Evolutionary conservation across 495 filamentous ascomycete genomes (phyloP).

Genomic region (Penicillium dipodomyicola): DNA sequence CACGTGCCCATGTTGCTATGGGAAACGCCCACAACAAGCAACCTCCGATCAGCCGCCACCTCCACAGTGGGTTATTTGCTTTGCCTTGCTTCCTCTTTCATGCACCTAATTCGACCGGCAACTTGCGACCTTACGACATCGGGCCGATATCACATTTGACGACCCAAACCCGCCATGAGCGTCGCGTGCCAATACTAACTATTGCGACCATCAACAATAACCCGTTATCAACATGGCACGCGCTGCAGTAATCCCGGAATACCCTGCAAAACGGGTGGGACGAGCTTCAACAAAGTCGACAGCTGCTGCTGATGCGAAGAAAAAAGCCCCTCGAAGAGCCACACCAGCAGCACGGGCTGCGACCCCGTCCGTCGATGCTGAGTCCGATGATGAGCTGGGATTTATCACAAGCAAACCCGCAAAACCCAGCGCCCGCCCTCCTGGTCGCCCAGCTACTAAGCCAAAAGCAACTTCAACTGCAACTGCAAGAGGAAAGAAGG

Average conservation of each 20-base stretch:
- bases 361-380: conserved; percentile 17
- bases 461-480: conserved; percentile 12
- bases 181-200: conserved; percentile 8
- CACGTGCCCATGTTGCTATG: conserved; percentile 11
- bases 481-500: conserved; percentile 21
- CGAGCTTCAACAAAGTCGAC: conserved; percentile 21
- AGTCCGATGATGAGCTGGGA: conserved; percentile 39
- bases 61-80: conserved; percentile 14
- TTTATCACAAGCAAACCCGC: conserved; percentile 27
- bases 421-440: conserved; percentile 19
- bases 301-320: conserved; percentile 18
- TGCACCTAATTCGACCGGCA: conserved; percentile 13
- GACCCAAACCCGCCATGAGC: conserved; percentile 23
- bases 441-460: conserved; percentile 15
- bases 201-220: conserved; percentile 7
- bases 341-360: conserved; percentile 19
- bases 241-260: conserved; percentile 40
- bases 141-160: conserved; percentile 3
- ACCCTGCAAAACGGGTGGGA: conserved; percentile 35
- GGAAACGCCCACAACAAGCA: conserved; percentile 13
- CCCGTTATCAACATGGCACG: conserved; percentile 37
- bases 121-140: conserved; percentile 3
- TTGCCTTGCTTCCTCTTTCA: conserved; percentile 9
- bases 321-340: conserved; percentile 21
- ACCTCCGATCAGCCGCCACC: conserved; percentile 5